phyloP scores from a whole-genome alignment of 176 grass and related monocot genomes.

The Avena eriantha region DNA sequence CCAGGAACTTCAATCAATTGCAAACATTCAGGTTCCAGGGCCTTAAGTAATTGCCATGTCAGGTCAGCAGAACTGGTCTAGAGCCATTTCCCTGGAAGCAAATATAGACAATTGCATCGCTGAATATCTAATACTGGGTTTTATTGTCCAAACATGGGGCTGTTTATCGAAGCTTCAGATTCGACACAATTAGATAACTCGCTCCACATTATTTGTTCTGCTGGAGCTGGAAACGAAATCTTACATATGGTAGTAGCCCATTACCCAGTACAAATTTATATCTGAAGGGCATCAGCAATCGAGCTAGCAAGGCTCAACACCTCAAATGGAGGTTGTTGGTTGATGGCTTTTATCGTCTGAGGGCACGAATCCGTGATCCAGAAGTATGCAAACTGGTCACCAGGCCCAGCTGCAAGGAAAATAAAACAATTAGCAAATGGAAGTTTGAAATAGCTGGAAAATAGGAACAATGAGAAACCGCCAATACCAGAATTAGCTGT shows the following conservation, averaged over 20 bases:
- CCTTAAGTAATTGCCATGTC: background rate
- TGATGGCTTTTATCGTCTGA: constrained; percentile 73
- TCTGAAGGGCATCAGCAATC: constrained; percentile 84
- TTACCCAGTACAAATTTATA: constrained; percentile 43
- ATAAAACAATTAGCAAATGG: constrained; percentile 12
- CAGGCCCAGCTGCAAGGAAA: constrained; percentile 42
- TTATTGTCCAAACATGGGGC: constrained; percentile 36
- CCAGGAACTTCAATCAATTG: background rate
- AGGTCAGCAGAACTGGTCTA: background rate
- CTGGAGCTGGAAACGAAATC: constrained; percentile 33
- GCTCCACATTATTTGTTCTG: constrained; percentile 43
- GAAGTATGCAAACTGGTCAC: constrained; percentile 66
- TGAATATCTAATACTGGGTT: constrained; percentile 22
- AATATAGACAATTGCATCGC: background rate
- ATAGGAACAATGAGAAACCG: constrained; percentile 19
- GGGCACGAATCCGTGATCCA: constrained; percentile 95
- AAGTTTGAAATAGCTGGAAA: constrained; percentile 8
- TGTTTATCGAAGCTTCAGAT: constrained; percentile 22
- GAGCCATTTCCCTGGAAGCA: background rate
- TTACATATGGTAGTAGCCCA: constrained; percentile 46
- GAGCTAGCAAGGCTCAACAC: constrained; percentile 86
- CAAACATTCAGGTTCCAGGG: background rate
- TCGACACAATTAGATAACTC: constrained; percentile 26
- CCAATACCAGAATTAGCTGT: constrained; percentile 65
- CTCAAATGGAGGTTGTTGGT: constrained; percentile 77